Evolutionary conservation across 2,329 filamentous ascomycete genomes (phyloP).

Genomic region (Fusarium neocosmosporiellum): DNA sequence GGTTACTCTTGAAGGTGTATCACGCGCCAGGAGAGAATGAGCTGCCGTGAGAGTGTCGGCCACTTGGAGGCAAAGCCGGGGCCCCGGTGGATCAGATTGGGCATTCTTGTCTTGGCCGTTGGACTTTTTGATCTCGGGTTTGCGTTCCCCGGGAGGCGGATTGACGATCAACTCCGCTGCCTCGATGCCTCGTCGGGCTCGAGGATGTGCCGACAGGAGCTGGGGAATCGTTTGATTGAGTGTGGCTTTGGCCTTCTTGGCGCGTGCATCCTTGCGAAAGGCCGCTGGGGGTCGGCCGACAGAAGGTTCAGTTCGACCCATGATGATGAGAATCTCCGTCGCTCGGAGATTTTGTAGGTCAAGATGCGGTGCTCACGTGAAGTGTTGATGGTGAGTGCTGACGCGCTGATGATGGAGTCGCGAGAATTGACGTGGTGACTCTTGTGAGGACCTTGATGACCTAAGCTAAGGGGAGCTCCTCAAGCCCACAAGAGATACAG

Average conservation of each 20-base stretch:
- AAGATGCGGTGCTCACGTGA: not conserved
- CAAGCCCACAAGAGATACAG: not conserved
- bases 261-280: conserved; percentile 52
- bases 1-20: not conserved
- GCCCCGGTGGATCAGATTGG: conserved; percentile 4
- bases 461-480: not conserved
- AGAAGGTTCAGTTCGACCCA: conserved; percentile 43
- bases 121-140: not conserved
- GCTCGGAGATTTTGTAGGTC: not conserved
- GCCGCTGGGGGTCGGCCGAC: conserved; percentile 35
- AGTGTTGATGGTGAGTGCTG: not conserved
- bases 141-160: conserved; percentile 30
- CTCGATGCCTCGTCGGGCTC: conserved; percentile 66
- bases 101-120: not conserved
- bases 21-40: conserved; percentile 17
- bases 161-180: conserved; percentile 60
- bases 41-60: conserved; percentile 67
- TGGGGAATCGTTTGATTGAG: conserved; percentile 70
- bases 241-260: conserved; percentile 68
- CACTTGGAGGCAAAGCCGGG: conserved; percentile 58
- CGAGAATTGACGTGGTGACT: not conserved
- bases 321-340: not conserved
- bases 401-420: not conserved
- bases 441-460: conserved; percentile 1
- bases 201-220: conserved; percentile 62